Evolutionary conservation across 1,139 yeast species (phyloP).

Genomic region (Pneumocystis sp.): DNA sequence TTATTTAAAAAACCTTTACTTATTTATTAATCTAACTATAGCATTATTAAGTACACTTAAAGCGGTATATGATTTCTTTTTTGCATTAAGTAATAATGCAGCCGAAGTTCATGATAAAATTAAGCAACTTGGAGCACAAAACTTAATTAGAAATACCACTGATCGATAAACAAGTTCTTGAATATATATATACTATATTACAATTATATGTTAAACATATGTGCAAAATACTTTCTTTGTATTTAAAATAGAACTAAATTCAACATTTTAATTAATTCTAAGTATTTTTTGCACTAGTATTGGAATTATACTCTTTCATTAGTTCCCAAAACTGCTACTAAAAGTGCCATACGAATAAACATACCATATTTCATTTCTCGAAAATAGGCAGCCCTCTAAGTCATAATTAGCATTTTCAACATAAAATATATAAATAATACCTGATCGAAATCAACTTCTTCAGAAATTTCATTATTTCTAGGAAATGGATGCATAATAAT

Average conservation of each 20-base stretch:
- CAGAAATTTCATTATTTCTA: constrained; percentile 88
- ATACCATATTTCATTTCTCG: constrained; percentile 78
- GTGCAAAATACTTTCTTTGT: neutral
- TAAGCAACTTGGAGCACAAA: constrained; percentile 2
- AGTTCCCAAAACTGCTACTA: constrained; percentile 88
- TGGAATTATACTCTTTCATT: neutral
- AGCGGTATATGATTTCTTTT: constrained; percentile 70
- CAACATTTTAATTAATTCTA: neutral
- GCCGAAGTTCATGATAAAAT: constrained; percentile 79
- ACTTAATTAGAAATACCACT: neutral
- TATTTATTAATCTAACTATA: constrained; percentile 26
- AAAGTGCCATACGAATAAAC: constrained; percentile 94
- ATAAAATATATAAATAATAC: constrained; percentile 18
- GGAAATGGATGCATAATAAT: constrained; percentile 94
- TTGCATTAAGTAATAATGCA: constrained; percentile 79
- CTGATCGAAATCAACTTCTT: constrained; percentile 97
- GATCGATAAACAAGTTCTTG: neutral
- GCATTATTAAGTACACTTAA: constrained; percentile 51
- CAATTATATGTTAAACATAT: neutral
- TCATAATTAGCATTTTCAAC: neutral
- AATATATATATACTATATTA: neutral
- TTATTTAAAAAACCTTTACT: constrained; percentile 22
- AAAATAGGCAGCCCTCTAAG: constrained; percentile 12
- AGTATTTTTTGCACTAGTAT: neutral
- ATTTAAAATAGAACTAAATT: neutral